Base-by-base conservation (phyloP, 1,284 basidiomycete species). In the Tylopilus orsonianus region DNA sequence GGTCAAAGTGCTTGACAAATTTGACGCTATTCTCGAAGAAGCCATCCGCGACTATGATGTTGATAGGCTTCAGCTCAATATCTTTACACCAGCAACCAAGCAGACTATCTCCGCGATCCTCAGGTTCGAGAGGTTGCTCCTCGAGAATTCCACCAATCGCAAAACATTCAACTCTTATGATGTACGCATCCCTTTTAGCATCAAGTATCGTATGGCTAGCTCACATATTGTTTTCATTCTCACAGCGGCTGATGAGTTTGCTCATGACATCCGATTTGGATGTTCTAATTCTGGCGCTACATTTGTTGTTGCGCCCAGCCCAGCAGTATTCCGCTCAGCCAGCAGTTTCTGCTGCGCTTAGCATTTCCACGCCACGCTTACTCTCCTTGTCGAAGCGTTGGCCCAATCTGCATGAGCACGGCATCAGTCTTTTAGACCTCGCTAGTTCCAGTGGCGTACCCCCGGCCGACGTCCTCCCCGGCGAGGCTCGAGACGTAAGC, bases 151-250 rank as follows among this genome's bases (percentile, higher is more conserved):
- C 50, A 99, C 96, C 40, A 99, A 97, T 66, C 80, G 97, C 64
- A 99, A 98, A 76, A 89, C 95, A 51, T 99, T 91, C 72, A 87
- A 84, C 53, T 97, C 94, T 3, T 99, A 97, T 68, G 97, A 99
- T 68, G 95, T 97, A 70, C 71, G 92, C 72, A 19, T 29, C 27
- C 42, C 48, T 41, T 43, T 44, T 23, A 2, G 34, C 27, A 40
- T 32, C 46, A 14, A 35, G 37, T 40, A 14, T 45, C 47, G 38
- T 54, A 46, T 58, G 33, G 35, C 58, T 58, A 34, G 35, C 58
- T 51, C 34, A 64, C 50, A 54, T 46, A 33, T 48, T 35, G 52
- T 26, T 46, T 9, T 42, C 10, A 19, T 13, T 2, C 24, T 47
- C 46, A 26, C 62, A 97, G 93, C 89, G 93, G 55, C 75, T 98